Percentiles rank a stretch among this genome's conserved stretches.
Conservation (phyloP, 2,329 filamentous ascomycete genomes). For the Microcera coccophila region DNA sequence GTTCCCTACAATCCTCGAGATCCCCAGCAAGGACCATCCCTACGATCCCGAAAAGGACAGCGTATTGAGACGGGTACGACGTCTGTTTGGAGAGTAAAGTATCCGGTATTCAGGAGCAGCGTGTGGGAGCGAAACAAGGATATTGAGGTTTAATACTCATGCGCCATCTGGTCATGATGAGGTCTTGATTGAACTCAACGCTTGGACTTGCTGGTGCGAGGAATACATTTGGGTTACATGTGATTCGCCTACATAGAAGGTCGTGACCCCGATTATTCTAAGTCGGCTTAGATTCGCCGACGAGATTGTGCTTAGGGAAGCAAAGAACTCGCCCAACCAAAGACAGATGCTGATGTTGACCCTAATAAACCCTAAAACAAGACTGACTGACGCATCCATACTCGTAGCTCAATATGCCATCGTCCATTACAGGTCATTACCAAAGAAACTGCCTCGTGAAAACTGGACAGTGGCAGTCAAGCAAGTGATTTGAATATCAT, state of each 20-base stretch:
- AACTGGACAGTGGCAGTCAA: conserved; percentile 72
- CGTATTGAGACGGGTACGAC: conserved; percentile 78
- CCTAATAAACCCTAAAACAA: conserved; percentile 10
- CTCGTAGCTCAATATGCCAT: conserved; percentile 11
- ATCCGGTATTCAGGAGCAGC: not conserved
- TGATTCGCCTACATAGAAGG: not conserved
- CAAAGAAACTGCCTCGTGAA: conserved; percentile 35
- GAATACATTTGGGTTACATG: no score
- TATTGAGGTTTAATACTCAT: no score
- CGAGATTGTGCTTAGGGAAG: conserved; percentile 15
- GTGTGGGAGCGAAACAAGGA: no score
- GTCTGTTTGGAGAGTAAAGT: conserved; percentile 62
- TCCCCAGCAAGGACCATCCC: conserved; percentile 97
- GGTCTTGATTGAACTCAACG: no score
- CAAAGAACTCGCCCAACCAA: conserved; percentile 21
- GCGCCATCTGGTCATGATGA: no score
- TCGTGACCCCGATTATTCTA: conserved; percentile 15
- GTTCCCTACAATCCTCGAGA: conserved; percentile 94
- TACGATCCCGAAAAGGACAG: conserved; percentile 99
- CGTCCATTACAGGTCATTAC: conserved; percentile 39
- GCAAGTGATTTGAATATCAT: conserved; percentile 77
- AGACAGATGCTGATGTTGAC: conserved; percentile 9
- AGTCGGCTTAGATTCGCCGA: conserved; percentile 22
- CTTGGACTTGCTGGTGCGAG: no score
- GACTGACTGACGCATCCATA: conserved; percentile 7